These are phyloP conservation scores for Yarrowia keelungensis DNA, from an alignment of 805 yeast species.

Conservation along the genomic window DNA sequence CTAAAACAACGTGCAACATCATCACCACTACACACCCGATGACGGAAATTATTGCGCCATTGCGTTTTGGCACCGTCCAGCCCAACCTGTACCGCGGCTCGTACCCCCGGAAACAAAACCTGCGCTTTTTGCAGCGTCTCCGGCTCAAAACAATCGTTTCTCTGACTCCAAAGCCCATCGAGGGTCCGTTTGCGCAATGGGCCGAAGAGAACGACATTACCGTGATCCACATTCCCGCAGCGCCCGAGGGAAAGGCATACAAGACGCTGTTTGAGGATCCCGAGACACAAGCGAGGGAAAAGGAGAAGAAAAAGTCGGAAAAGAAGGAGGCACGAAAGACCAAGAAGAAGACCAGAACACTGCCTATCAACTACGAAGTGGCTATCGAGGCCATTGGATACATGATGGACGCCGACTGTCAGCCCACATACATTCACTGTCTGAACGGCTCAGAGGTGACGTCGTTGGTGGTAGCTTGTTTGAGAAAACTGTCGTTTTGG, in stretches of 20 bases:
- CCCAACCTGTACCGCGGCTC: slow-evolving; percentile 81
- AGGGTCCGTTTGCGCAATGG: slow-evolving; percentile 58
- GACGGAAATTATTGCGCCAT: slow-evolving; percentile 60
- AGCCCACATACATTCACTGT: slow-evolving; percentile 86
- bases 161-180: slow-evolving; percentile 76
- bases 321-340: slow-evolving; percentile 60
- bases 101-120: slow-evolving; percentile 79
- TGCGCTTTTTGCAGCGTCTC: slow-evolving; percentile 69
- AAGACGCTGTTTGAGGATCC: slow-evolving; percentile 25
- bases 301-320: slow-evolving; percentile 23
- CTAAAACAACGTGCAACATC: slow-evolving; percentile 15
- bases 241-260: slow-evolving; percentile 39
- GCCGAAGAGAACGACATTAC: slow-evolving; percentile 62
- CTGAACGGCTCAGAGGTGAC: slow-evolving; percentile 89
- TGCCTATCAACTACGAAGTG: slow-evolving; percentile 73
- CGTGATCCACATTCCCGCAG: slow-evolving; percentile 61
- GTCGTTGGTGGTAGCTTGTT: slow-evolving; percentile 82
- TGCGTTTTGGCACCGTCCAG: slow-evolving; percentile 75
- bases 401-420: slow-evolving; percentile 62
- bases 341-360: slow-evolving; percentile 78
- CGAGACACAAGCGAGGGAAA: slow-evolving; percentile 50
- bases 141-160: slow-evolving; percentile 75
- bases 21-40: slow-evolving; percentile 15
- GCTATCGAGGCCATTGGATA: slow-evolving; percentile 65
- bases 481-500: slow-evolving; percentile 86